Percentiles rank a stretch among this genome's conserved stretches.
Conservation (phyloP, 352 stramenopile genomes). For the Phytopythium vexans region DNA sequence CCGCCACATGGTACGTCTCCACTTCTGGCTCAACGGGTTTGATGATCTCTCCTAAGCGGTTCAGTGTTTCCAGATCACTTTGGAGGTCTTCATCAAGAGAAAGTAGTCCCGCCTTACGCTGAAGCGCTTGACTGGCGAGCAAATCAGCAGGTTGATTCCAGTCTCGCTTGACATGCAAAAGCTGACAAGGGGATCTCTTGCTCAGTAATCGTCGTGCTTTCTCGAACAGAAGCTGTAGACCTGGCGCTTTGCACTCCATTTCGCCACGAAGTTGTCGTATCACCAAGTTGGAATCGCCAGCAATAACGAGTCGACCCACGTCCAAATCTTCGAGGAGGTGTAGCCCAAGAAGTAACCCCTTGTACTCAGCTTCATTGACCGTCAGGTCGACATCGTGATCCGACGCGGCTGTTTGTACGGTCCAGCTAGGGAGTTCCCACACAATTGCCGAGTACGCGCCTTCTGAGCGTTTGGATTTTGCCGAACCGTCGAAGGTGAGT, state of each 20-base stretch:
- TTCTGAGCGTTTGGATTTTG: background rate
- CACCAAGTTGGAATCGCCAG: slow-evolving; percentile 3
- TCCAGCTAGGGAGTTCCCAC: slow-evolving; percentile 1
- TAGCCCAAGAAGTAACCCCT: background rate
- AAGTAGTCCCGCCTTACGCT: background rate
- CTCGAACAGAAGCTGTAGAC: background rate
- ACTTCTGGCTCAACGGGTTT: background rate
- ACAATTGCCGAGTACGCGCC: slow-evolving; percentile 3
- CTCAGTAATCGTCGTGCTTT: background rate
- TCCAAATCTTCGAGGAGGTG: background rate
- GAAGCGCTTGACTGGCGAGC: slow-evolving; percentile 2
- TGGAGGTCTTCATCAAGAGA: background rate
- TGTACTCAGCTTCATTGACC: slow-evolving; percentile 2
- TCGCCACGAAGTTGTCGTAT: slow-evolving; percentile 6
- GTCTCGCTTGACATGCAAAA: slow-evolving; percentile 6
- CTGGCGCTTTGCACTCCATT: slow-evolving; percentile 5
- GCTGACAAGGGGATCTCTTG: background rate
- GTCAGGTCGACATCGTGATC: background rate
- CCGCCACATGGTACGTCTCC: background rate
- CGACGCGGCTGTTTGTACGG: background rate
- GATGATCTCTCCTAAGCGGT: background rate
- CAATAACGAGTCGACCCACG: background rate
- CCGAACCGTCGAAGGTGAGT: slow-evolving; percentile 9
- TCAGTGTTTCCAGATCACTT: slow-evolving; percentile 4
- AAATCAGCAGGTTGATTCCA: slow-evolving; percentile 5